Evolutionary conservation across 2,329 filamentous ascomycete species (phyloP), one percentile per base, ranked within the genome.

Genomic region (Ophiocordyceps camponoti-rufipedis): DNA sequence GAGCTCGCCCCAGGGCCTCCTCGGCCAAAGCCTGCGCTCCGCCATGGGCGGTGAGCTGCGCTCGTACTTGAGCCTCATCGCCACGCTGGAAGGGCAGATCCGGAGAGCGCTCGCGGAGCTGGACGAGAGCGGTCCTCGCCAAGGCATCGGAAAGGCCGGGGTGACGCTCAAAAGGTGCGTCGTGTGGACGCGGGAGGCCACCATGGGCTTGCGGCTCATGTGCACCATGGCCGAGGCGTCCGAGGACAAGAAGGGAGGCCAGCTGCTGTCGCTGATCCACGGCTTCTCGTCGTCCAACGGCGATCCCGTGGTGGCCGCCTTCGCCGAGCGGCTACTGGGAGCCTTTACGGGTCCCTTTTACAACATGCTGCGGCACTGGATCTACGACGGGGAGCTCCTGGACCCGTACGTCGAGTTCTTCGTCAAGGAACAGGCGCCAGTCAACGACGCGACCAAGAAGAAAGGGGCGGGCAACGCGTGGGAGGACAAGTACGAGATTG

Each of bases 331-430:
- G 23, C 70, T 98, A 28, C 72, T 98, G 6, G 73, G 74, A 6
- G 85, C 89, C 55, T 84, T 98, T 45, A 95, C 91, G 1, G 74
- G 84, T 14, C 93, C 93, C 0, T 98, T 98, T 58, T 98, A 98
- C 60, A 85, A 93, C 55, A 95, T 98, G 68, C 70, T 98, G 45
- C 79, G 87, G 46, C 83, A 86, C 54, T 98, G 91, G 91, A 94
- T 98, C 44, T 98, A 98, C 57, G 89, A 98, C 56, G 91, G 91
- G 49, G 93, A 98, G 66, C 72, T 98, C 13, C 87, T 85, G n/a
- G 91, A 98, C 61, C 91, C 93, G 0, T 95, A 88, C 56, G 73
- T 79, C 46, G 91, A 98, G 57, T 98, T 98, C 63, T 96, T 98
- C 55, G 88, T 98, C 18, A 79, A 79, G 18, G 86, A 95, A 59